phyloP scores from a whole-genome alignment of 2,329 filamentous ascomycete genomes.

The Achaetomium macrosporum region DNA sequence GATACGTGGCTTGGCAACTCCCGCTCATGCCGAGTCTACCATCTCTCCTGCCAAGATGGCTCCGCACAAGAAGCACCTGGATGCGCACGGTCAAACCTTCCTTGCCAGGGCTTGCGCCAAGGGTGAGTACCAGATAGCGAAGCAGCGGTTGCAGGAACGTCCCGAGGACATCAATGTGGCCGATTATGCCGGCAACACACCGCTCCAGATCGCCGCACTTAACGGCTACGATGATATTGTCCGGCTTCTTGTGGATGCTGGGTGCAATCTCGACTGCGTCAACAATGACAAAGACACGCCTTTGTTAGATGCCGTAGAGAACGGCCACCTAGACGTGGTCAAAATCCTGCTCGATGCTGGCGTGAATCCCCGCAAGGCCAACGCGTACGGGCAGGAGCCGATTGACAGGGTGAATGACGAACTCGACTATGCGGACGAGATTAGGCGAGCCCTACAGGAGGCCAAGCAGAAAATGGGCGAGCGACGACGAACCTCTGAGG shows the following conservation, averaged over 20 bases:
- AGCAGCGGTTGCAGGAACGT: constrained; percentile 66
- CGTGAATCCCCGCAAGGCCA: constrained; percentile 85
- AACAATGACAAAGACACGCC: constrained; percentile 87
- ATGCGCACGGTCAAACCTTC: constrained; percentile 86
- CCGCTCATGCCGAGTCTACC: constrained; percentile 52
- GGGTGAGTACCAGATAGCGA: constrained; percentile 74
- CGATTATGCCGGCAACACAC: constrained; percentile 95
- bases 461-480: constrained; percentile 52
- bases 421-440: constrained; percentile 71
- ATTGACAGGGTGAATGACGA: constrained; percentile 75
- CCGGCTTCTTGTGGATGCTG: constrained; percentile 74
- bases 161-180: constrained; percentile 83
- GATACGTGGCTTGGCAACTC: constrained; percentile 49
- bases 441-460: constrained; percentile 61
- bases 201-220: constrained; percentile 85
- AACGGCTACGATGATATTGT: constrained; percentile 85
- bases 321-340: constrained; percentile 85
- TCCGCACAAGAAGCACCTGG: constrained; percentile 78
- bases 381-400: constrained; percentile 88
- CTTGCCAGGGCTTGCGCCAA: constrained; percentile 85
- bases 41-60: constrained; percentile 63
- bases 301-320: constrained; percentile 92
- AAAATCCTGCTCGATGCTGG: constrained; percentile 77
- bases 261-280: constrained; percentile 74
- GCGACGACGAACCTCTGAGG: constrained; percentile 51